Evolutionary conservation across 148 eudicot species (phyloP).

Genomic region (Rhododendron mucronatum): DNA sequence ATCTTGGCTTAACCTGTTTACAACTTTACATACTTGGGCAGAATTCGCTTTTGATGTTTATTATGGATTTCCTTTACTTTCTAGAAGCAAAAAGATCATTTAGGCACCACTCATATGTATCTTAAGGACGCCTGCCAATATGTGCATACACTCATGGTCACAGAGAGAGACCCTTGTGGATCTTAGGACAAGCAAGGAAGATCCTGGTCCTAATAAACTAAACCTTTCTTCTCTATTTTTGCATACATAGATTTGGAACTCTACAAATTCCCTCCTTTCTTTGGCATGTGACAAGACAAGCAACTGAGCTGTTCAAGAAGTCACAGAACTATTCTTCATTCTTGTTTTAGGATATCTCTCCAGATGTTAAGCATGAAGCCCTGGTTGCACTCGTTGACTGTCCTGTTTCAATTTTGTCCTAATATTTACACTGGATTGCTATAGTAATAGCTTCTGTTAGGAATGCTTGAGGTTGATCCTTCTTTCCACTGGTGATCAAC

Average conservation of each 20-base stretch:
- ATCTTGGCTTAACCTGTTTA: background rate
- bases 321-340: background rate
- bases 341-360: too few species aligned
- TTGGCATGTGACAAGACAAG: too few species aligned
- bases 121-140: background rate
- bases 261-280: background rate
- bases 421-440: background rate
- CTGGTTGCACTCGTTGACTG: background rate
- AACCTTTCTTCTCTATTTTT: background rate
- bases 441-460: background rate
- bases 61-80: background rate
- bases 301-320: background rate
- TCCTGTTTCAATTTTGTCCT: background rate
- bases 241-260: background rate
- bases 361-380: background rate
- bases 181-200: background rate
- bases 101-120: background rate
- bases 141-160: background rate
- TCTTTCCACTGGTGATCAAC: constrained; percentile 6
- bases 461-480: constrained; percentile 7
- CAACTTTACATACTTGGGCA: background rate
- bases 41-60: background rate
- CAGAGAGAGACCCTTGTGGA: background rate
- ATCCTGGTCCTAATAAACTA: background rate
- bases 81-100: background rate